Base-by-base conservation (phyloP, 2,329 filamentous ascomycete species). In the Falciphora oryzae region DNA sequence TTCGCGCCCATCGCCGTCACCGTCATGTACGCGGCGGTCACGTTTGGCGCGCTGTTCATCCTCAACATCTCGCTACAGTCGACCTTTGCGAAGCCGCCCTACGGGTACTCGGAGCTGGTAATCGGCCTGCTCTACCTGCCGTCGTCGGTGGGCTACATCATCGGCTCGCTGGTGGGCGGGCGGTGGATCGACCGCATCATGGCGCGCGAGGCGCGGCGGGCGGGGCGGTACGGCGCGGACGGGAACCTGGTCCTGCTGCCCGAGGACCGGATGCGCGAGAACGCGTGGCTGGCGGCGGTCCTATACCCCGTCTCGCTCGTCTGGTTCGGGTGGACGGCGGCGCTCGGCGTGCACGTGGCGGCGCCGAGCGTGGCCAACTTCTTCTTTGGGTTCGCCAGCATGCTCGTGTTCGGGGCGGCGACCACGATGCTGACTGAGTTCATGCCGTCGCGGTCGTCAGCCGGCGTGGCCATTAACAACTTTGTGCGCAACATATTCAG, bases 401-500 rank as follows among this genome's bases (percentile, higher is more conserved):
- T 96, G 92, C 80, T 95, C 4, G 87, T 93, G 35, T 93, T 91
- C 76, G 83, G 85, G 61, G 83, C 86, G 69, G 81, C 85, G 0
- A 93, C 90, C 0, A 95, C 92, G 0, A 93, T 95, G 89, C 79
- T 95, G 68, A 94, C 91, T 0, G 91, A 95, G 72, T 93, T 94
- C 72, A 89, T 94, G 81, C 90, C 90, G 18, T 82, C 85, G 57
- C 82, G 83, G 67, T 89, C 88, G 62, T 90, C 87, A 4, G 85
- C 85, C 14, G 91, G 90, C 1, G 89, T 94, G 3, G 92, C 91
- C 0, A 80, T 93, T 58, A 93, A 94, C 75, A 94, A 94, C 73
- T 91, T 94, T 71, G 81, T 91, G 63, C 80, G 91, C 61, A 95
- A 94, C 70, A 91, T 93, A 56, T 88, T 93, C 70, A 87, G 85